These are phyloP conservation scores for Pseudocercospora vitis DNA, from an alignment of 2,329 filamentous ascomycete genomes.

Conservation along the genomic window DNA sequence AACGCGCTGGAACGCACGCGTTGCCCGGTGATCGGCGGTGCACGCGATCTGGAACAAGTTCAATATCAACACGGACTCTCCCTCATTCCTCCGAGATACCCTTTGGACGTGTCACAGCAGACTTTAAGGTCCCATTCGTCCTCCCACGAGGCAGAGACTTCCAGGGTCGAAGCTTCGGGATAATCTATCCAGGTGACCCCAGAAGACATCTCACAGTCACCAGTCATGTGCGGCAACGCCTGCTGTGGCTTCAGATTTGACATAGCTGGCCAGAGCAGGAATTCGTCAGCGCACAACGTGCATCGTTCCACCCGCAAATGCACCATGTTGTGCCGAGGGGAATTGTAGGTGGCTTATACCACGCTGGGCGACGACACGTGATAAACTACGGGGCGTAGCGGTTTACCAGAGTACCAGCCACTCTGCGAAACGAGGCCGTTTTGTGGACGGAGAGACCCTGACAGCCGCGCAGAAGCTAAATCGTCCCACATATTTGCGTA, in stretches of 20 bases:
- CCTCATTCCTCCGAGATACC: constrained; percentile 1
- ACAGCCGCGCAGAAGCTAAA: too few species aligned
- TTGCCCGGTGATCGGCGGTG: not conserved
- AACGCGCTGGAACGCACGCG: constrained; percentile 10
- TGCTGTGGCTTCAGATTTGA: not conserved
- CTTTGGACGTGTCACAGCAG: not conserved
- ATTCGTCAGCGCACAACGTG: not conserved
- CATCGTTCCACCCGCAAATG: not conserved
- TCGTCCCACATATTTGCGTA: too few species aligned
- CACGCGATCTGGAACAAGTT: not conserved
- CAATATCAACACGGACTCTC: not conserved
- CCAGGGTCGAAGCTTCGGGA: not conserved
- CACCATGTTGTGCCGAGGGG: not conserved
- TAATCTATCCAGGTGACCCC: not conserved
- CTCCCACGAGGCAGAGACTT: not conserved
- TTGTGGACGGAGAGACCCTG: too few species aligned
- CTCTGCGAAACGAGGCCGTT: too few species aligned
- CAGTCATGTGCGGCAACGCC: not conserved
- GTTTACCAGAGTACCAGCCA: too few species aligned
- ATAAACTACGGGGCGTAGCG: too few species aligned
- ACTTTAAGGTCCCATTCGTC: not conserved
- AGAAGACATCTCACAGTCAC: constrained; percentile 6
- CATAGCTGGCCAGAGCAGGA: not conserved
- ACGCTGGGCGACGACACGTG: too few species aligned
- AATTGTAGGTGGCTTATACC: too few species aligned